These are phyloP conservation scores for Xerocomellus amylosporus DNA, from an alignment of 768 basidiomycete species.

Conservation along the genomic window DNA sequence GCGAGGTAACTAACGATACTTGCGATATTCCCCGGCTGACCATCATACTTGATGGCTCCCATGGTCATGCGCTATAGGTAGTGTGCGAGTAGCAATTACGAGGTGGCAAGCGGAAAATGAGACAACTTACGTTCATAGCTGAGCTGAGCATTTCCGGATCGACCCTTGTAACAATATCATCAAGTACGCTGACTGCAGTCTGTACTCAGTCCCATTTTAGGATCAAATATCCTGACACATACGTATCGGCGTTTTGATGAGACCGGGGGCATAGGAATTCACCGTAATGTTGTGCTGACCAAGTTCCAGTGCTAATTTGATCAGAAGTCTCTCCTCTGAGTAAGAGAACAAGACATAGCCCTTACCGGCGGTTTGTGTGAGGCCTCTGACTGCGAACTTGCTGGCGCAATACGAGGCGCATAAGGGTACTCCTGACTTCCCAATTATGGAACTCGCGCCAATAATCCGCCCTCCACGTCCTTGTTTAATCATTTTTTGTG, in stretches of 20 bases:
- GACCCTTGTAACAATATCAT: neutral
- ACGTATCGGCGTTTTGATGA: constrained; percentile 31
- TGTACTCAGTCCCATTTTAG: neutral
- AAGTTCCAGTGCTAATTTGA: constrained; percentile 25
- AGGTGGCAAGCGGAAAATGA: neutral
- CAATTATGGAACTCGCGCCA: constrained; percentile 29
- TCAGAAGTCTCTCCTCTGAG: neutral
- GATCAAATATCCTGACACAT: neutral
- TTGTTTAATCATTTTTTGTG: constrained; percentile 54
- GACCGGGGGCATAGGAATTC: constrained; percentile 39
- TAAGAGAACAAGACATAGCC: neutral
- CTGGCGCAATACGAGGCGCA: constrained; percentile 29
- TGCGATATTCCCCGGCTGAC: constrained; percentile 33
- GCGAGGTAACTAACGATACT: constrained; percentile 34
- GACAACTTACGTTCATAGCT: neutral
- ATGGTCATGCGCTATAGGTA: neutral
- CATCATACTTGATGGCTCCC: constrained; percentile 14
- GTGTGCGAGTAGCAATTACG: too few relatives aligned
- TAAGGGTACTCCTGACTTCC: neutral
- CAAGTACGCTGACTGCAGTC: neutral
- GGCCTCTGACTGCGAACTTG: constrained; percentile 40
- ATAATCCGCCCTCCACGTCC: constrained; percentile 53
- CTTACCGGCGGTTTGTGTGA: constrained; percentile 39
- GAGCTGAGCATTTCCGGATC: neutral
- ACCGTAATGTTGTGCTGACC: constrained; percentile 35